Evolutionary conservation across 2,329 filamentous ascomycete genomes (phyloP), one percentile per base, ranked within the genome.

Genomic region (Lecanoromycetidae sp.): DNA sequence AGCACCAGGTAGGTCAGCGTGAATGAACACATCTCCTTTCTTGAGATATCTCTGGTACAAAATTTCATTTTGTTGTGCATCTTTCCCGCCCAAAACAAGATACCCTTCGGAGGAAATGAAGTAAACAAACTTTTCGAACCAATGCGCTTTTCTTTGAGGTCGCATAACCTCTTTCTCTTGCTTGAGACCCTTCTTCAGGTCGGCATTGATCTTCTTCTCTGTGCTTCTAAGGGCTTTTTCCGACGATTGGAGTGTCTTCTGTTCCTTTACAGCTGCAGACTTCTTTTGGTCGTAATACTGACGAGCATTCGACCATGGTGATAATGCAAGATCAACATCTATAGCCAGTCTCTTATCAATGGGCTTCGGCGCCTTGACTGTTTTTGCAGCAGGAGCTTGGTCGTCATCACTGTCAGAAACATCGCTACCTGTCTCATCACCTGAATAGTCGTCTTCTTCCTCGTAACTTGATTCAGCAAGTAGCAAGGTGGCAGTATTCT

Each of bases 91-190:
- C 13, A 98, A 74, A 0, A 96, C 84, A 5, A 98, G 74, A 61
- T 96, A 95, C 4, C 90, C 88, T 59, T 98, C 91, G 0, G 87
- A 93, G 0, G 88, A 95, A 56, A 96, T 77, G 66, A 98, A 98
- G 75, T 87, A 96, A 23, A 80, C 71, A 58, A 94, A 98, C 64
- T 98, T 98, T 59, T 98, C 91, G 56, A 95, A 98, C 91, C 91
- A 98, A 57, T 88, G 76, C 55, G 81, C 82, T 58, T 80, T 83
- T 47, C 91, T 77, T 7, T 94, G 82, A 0, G 84, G 87, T 37
- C 88, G 80, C 8, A 96, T 68, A 2, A 93, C 70, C 17, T 87
- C 82, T 62, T 94, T 95, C 65, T 96, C 91, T 60, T 91, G 83
- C 66, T 94, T 94, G 48, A 96, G 65, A 0, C 80, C 82, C 58